Evolutionary conservation across 75 land plant species (phyloP), one percentile per base, ranked within the genome.

Genomic region (Picea sitchensis): DNA sequence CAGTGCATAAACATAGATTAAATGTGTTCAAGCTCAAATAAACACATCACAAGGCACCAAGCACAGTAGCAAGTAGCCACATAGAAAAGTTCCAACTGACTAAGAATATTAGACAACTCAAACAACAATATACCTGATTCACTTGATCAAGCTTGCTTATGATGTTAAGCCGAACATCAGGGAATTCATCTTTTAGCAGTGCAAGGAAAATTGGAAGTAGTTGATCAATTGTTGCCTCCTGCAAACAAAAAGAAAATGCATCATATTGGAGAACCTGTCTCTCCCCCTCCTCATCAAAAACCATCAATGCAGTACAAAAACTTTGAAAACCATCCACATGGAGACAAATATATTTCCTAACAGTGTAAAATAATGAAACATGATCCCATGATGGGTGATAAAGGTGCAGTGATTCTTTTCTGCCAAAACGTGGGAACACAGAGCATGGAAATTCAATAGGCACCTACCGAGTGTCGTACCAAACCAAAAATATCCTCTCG

Each of bases 71-170:
- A 51, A 51, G 56, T 51, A 34, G 44, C 32, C 23, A 73, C 12
- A 63, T 80, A 1, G 14, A 76, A 67, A 32, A 30, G 59, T 34
- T 1, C 30, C 36, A 20, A 36, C 63, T 26, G 23, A 73, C 30
- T 58, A 20, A 3, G 76, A n/a, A 69, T 3, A 44, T 23, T 26
- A 34, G 38, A 17, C 21, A 20, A 57, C 21, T 56, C 34, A 38
- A 60, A 31, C 41, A 20, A 62, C 14, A 57, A 76, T 65, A 58
- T 77, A 94, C 98, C 94, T 95, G 98, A 75, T 95, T 95, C 17
- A 95, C 98, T 95, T 96, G 97, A 84, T 96, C 98, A 51, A 96
- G 98, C 82, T 96, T 96, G 94, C 98, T 96, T 77, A 96, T 96
- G 8, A 96, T 96, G 57, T 93, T 96, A n/a, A 96, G 87, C 23